Evolutionary conservation across 352 stramenopile species (phyloP).

Genomic region (Pythium aquatile): DNA sequence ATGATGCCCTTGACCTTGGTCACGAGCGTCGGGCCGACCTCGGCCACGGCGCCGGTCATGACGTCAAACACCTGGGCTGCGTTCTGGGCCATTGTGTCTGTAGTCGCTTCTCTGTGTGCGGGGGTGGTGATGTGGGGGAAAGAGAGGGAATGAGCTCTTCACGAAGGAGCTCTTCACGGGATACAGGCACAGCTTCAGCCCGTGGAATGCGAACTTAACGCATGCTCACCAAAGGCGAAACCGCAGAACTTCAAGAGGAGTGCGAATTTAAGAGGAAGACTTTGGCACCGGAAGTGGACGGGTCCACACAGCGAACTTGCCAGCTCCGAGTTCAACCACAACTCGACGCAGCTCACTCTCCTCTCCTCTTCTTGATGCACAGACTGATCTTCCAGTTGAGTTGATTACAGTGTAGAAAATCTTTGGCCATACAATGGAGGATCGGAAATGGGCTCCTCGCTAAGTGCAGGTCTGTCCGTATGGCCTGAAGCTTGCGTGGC

Average conservation of each 20-base stretch:
- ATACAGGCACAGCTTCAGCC: constrained; percentile 17
- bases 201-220: constrained; percentile 22
- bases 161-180: background rate
- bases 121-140: background rate
- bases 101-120: background rate
- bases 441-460: background rate
- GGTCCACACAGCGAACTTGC: background rate
- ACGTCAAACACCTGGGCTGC: constrained; percentile 67
- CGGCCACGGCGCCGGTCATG: constrained; percentile 65
- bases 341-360: background rate
- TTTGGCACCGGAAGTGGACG: background rate
- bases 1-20: constrained; percentile 77
- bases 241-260: constrained; percentile 22
- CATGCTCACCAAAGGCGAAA: constrained; percentile 8
- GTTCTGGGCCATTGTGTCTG: constrained; percentile 34
- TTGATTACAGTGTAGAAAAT: background rate
- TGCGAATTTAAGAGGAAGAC: background rate
- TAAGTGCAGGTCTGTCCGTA: background rate
- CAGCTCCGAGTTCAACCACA: background rate
- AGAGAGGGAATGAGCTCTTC: constrained; percentile 21
- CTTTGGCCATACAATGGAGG: background rate
- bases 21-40: constrained; percentile 68
- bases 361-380: background rate
- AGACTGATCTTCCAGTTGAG: background rate
- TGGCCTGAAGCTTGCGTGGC: background rate